Percentiles rank a stretch among this genome's conserved stretches.
These are phyloP conservation scores for Pyrrhoderma noxium DNA, from an alignment of 1,284 basidiomycete genomes.

Conservation along the genomic window DNA sequence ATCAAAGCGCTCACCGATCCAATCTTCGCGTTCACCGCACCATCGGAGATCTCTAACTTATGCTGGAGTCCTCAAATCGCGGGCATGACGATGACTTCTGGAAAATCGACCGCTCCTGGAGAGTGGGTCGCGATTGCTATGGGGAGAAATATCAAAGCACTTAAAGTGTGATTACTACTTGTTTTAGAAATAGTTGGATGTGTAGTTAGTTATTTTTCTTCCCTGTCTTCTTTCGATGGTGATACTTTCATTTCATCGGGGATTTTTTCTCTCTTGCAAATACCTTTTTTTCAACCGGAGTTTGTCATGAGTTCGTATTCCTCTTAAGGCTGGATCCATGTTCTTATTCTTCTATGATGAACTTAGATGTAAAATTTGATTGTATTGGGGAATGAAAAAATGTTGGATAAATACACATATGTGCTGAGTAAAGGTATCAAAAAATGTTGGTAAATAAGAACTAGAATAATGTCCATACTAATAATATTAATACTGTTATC, in stretches of 20 bases:
- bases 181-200: neutral
- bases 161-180: constrained; percentile 63
- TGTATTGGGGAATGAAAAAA: too few species aligned
- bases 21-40: constrained; percentile 76
- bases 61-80: constrained; percentile 81
- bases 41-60: constrained; percentile 76
- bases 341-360: too few species aligned
- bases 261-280: neutral
- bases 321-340: too few species aligned
- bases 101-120: constrained; percentile 64
- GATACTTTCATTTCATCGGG: neutral
- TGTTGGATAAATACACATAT: too few species aligned
- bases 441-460: too few species aligned
- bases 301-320: neutral
- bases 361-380: too few species aligned
- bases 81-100: constrained; percentile 64
- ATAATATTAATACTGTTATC: too few species aligned
- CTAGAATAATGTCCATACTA: too few species aligned
- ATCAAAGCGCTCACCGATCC: constrained; percentile 59
- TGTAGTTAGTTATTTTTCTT: neutral
- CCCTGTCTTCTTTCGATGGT: neutral
- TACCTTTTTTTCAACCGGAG: neutral
- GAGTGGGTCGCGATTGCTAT: constrained; percentile 90
- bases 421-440: too few species aligned
- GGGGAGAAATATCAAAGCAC: constrained; percentile 74